Percentiles rank a stretch among this genome's conserved stretches.
phyloP scores from a whole-genome alignment of 2,329 filamentous ascomycete species.

The Hypoxylon sp. region DNA sequence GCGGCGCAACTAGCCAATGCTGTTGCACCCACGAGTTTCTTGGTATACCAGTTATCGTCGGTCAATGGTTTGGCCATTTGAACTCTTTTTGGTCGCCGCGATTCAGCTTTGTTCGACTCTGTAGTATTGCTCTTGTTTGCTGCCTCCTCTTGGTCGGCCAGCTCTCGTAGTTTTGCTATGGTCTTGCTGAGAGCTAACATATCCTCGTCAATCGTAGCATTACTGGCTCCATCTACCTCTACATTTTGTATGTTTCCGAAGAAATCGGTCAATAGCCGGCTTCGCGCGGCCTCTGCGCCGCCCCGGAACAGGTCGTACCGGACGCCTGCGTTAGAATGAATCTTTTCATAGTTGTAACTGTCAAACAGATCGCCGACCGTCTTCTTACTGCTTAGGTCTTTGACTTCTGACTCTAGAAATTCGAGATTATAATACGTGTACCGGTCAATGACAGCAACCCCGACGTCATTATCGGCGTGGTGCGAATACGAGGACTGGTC shows the following conservation, averaged over 20 bases:
- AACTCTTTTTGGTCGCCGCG: slow-evolving; percentile 54
- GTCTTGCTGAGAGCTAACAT: slow-evolving; percentile 79
- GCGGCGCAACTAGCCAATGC: slow-evolving; percentile 72
- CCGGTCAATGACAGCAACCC: slow-evolving; percentile 96
- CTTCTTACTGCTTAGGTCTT: slow-evolving; percentile 86
- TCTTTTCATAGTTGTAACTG: slow-evolving; percentile 94
- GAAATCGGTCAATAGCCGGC: slow-evolving; percentile 92
- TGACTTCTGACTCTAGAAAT: slow-evolving; percentile 91
- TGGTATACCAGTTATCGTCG: slow-evolving; percentile 76
- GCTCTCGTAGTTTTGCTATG: slow-evolving; percentile 67
- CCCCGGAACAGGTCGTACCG: slow-evolving; percentile 95
- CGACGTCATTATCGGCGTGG: slow-evolving; percentile 97
- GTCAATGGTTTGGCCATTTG: slow-evolving; percentile 72
- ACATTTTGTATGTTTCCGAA: slow-evolving; percentile 99
- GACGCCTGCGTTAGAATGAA: slow-evolving; percentile 91
- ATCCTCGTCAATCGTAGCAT: slow-evolving; percentile 76
- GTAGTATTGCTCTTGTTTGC: slow-evolving; percentile 50
- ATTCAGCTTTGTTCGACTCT: slow-evolving; percentile 42
- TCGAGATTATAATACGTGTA: slow-evolving; percentile 99
- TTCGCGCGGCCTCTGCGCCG: slow-evolving; percentile 80
- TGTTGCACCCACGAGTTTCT: slow-evolving; percentile 72
- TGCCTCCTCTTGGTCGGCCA: slow-evolving; percentile 61
- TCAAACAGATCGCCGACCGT: slow-evolving; percentile 95
- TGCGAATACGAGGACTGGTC: slow-evolving; percentile 98
- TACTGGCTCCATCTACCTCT: slow-evolving; percentile 79